Conservation (phyloP, 306 rosid species). For the Gastrolobium bilobum region DNA sequence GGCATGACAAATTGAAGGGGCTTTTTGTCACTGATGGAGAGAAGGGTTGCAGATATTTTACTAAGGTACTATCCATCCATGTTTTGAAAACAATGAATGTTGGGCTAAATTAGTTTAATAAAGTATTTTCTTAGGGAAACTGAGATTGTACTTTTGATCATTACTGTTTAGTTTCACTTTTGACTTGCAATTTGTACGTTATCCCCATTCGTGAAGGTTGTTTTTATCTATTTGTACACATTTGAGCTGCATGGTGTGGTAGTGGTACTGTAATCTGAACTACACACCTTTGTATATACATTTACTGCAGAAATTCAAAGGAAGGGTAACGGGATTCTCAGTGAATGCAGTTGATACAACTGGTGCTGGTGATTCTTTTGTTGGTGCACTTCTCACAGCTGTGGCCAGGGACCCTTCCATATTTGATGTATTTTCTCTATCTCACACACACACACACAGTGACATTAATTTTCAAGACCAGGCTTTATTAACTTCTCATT, state of each 20-base stretch:
- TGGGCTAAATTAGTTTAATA: background rate
- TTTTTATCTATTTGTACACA: background rate
- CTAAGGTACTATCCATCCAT: constrained; percentile 57
- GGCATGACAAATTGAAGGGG: constrained; percentile 71
- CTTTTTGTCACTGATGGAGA: constrained; percentile 76
- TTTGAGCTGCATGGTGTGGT: background rate
- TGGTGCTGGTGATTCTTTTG: constrained; percentile 84
- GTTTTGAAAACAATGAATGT: background rate
- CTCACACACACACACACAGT: background rate
- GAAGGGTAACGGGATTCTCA: constrained; percentile 64
- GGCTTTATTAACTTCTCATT: constrained; percentile 26
- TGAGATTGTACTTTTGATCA: background rate
- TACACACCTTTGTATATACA: background rate
- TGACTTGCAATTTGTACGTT: background rate
- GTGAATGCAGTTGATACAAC: constrained; percentile 72
- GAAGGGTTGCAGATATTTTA: constrained; percentile 75
- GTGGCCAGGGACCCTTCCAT: constrained; percentile 57
- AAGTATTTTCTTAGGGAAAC: constrained; percentile 25
- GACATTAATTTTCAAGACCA: background rate
- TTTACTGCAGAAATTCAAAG: constrained; percentile 61
- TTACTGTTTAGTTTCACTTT: background rate
- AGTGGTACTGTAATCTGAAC: background rate
- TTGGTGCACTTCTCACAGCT: constrained; percentile 62
- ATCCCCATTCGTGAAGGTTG: background rate
- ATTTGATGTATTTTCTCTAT: constrained; percentile 54